These are phyloP conservation scores for Amaranthus tricolor DNA, from an alignment of 179 eudicot species.

Conservation along the genomic window DNA sequence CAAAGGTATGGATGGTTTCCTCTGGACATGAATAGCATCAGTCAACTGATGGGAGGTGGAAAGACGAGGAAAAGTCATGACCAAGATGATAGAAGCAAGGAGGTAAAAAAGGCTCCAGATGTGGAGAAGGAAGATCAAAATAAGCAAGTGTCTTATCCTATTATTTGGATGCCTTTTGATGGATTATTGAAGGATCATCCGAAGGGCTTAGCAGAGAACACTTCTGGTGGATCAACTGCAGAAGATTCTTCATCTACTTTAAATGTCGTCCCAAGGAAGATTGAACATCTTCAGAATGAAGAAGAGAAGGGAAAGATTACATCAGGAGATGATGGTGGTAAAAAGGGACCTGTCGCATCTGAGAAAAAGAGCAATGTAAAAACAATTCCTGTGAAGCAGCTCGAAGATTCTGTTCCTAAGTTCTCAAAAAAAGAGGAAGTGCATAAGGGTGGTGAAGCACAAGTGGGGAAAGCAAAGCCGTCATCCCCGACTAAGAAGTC, in stretches of 20 bases:
- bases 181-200: constrained; percentile 18
- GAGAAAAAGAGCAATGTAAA: constrained; percentile 21
- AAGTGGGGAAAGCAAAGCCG: constrained; percentile 5
- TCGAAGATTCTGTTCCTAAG: constrained; percentile 31
- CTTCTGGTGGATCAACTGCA: not conserved
- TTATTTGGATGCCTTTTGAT: constrained; percentile 55
- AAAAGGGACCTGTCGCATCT: constrained; percentile 11
- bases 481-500: constrained; percentile 43
- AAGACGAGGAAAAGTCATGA: constrained; percentile 17
- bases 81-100: constrained; percentile 23
- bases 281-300: constrained; percentile 20
- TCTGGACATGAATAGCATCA: constrained; percentile 27
- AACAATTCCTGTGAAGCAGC: constrained; percentile 52
- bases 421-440: constrained; percentile 15
- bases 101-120: constrained; percentile 20
- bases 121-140: constrained; percentile 23
- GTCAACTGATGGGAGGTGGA: constrained; percentile 31
- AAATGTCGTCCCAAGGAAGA: not conserved
- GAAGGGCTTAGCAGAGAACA: not conserved
- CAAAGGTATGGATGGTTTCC: constrained; percentile 41
- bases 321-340: constrained; percentile 15
- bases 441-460: constrained; percentile 7
- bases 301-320: constrained; percentile 3
- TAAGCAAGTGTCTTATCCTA: constrained; percentile 39
- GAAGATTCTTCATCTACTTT: constrained; percentile 1